Percentiles rank a stretch among this genome's conserved stretches.
Evolutionary conservation across 441 rosid species (phyloP).

Genomic region (Eugenia klotzschiana): DNA sequence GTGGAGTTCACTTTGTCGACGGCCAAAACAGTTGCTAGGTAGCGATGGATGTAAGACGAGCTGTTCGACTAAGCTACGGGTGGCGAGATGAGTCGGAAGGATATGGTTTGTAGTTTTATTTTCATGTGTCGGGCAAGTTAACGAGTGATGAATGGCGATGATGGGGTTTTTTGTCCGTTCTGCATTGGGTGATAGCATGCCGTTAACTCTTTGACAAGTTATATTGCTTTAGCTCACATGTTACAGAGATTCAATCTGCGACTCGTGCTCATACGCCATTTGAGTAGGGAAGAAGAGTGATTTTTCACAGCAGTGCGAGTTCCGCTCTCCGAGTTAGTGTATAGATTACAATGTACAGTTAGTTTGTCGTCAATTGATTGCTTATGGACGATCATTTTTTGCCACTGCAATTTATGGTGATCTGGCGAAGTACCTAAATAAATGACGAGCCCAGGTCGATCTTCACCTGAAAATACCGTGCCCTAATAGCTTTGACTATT

Average conservation of each 20-base stretch:
- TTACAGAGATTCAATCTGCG: neutral
- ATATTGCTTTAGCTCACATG: neutral
- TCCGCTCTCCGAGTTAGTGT: neutral
- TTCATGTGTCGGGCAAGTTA: neutral
- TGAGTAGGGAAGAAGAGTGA: neutral
- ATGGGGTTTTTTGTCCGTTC: neutral
- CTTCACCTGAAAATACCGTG: neutral
- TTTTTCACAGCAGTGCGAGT: neutral
- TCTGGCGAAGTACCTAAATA: neutral
- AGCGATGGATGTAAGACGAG: neutral
- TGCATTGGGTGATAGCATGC: neutral
- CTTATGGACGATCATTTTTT: neutral
- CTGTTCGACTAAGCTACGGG: neutral
- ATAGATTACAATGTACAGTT: neutral
- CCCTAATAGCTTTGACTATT: neutral
- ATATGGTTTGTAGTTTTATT: neutral
- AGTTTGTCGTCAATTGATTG: neutral
- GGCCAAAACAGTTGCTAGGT: neutral
- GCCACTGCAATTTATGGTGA: neutral
- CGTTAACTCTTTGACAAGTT: neutral
- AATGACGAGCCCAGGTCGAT: neutral
- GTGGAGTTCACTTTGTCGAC: neutral
- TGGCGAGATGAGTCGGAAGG: neutral
- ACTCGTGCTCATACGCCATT: neutral
- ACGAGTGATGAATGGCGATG: neutral